Conservation (phyloP, 2,329 filamentous ascomycete species). For the Trichoderma endophyticum region DNA sequence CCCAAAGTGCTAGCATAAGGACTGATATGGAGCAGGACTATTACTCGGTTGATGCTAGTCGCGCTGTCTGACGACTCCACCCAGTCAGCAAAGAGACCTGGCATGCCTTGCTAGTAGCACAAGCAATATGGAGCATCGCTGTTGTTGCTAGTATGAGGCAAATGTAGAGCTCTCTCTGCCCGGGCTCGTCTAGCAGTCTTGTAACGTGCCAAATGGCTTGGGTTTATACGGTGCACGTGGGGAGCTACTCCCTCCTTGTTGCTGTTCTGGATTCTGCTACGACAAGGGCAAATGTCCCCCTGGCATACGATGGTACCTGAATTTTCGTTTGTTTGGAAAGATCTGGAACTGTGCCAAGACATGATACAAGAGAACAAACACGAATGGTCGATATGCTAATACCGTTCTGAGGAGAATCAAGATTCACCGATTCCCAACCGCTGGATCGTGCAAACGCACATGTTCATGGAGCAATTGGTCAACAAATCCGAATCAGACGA, state of each 20-base stretch:
- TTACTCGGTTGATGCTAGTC: neutral
- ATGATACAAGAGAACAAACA: neutral
- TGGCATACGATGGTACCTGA: neutral
- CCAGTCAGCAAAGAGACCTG: constrained; percentile 13
- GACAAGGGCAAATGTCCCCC: neutral
- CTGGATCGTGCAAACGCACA: neutral
- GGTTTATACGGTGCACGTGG: constrained; percentile 2
- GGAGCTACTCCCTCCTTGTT: neutral
- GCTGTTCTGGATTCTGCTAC: neutral
- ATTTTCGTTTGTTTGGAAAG: constrained; percentile 1
- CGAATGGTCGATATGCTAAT: neutral
- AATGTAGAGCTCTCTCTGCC: neutral
- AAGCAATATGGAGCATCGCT: neutral
- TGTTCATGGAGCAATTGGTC: neutral
- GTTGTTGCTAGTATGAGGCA: neutral
- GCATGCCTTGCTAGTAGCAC: neutral
- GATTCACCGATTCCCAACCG: neutral
- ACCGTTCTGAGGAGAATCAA: neutral
- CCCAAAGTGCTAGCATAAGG: neutral
- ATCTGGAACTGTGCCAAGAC: constrained; percentile 8
- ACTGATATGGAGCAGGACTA: neutral
- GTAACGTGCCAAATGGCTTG: constrained; percentile 8
- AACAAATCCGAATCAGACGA: neutral
- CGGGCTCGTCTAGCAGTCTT: neutral
- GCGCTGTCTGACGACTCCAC: constrained; percentile 12